These are phyloP conservation scores for Talaromyces piceae DNA, from an alignment of 2,329 filamentous ascomycete genomes.

Conservation along the genomic window DNA sequence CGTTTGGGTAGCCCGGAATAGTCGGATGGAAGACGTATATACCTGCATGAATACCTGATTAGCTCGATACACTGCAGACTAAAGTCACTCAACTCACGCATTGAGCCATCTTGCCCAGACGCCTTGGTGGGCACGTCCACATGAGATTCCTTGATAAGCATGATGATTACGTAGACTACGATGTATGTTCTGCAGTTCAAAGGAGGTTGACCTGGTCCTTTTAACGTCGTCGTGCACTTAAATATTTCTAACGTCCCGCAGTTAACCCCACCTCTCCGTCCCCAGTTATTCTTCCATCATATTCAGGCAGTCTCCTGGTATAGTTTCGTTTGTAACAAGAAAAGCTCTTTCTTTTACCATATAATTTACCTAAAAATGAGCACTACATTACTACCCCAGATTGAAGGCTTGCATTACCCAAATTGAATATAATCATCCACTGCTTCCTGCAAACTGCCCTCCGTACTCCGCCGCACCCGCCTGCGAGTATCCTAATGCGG, in stretches of 20 bases:
- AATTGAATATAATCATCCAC: background rate
- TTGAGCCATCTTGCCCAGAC: constrained; percentile 46
- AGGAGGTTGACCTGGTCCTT: too few relatives aligned
- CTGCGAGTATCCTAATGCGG: background rate
- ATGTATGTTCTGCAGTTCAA: background rate
- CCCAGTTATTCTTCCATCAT: background rate
- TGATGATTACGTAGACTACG: constrained; percentile 23
- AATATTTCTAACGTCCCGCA: background rate
- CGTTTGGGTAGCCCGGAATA: constrained; percentile 77
- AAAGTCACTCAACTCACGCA: too few relatives aligned
- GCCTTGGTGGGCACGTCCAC: constrained; percentile 54
- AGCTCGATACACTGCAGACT: too few relatives aligned
- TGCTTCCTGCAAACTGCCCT: background rate
- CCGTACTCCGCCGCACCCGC: background rate
- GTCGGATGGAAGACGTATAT: constrained; percentile 84
- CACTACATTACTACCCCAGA: background rate
- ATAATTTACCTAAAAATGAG: background rate
- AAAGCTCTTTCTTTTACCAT: background rate
- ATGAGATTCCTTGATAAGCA: constrained; percentile 54
- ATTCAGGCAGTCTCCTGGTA: background rate
- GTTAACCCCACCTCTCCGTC: background rate
- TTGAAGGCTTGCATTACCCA: background rate
- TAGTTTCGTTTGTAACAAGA: background rate
- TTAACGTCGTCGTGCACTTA: too few relatives aligned
- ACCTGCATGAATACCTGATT: constrained; percentile 46